phyloP scores from a whole-genome alignment of 2,329 filamentous ascomycete species.

The Endothia cerciana region DNA sequence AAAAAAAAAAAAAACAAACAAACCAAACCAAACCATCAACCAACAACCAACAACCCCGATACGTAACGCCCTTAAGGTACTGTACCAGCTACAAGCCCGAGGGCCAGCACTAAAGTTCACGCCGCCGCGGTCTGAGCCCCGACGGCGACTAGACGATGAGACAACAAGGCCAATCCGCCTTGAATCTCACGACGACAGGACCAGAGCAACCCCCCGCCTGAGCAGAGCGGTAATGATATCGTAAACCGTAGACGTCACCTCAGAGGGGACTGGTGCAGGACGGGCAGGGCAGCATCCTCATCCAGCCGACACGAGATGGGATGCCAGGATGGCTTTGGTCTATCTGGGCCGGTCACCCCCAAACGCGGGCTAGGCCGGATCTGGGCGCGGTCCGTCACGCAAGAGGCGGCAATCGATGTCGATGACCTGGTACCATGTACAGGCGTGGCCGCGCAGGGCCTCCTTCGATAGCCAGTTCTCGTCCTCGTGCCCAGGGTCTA shows the following conservation, averaged over 20 bases:
- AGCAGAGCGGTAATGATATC: background rate
- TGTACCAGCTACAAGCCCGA: no score
- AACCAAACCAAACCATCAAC: no score
- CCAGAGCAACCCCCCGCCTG: background rate
- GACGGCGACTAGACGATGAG: background rate
- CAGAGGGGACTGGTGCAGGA: no score
- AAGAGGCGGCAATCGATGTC: conserved; percentile 3
- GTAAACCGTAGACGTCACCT: no score
- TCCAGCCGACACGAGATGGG: conserved; percentile 1
- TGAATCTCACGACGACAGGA: background rate
- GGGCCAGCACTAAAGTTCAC: no score
- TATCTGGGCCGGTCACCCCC: conserved; percentile 3
- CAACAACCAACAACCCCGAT: no score
- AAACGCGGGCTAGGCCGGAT: conserved; percentile 4
- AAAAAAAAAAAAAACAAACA: no score
- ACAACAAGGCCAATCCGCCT: background rate
- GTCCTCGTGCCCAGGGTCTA: background rate
- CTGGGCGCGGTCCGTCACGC: conserved; percentile 8
- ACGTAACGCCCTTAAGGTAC: no score
- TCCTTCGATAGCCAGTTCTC: background rate
- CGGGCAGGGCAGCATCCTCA: background rate
- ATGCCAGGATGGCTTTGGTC: conserved; percentile 1
- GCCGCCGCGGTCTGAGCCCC: background rate
- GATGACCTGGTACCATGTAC: background rate
- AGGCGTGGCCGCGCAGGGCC: background rate